A percentile compares a stretch with the other conserved stretches of the same genome.
These are phyloP conservation scores for Microthyrium microscopicum DNA, from an alignment of 2,329 filamentous ascomycete species.

Conservation along the genomic window DNA sequence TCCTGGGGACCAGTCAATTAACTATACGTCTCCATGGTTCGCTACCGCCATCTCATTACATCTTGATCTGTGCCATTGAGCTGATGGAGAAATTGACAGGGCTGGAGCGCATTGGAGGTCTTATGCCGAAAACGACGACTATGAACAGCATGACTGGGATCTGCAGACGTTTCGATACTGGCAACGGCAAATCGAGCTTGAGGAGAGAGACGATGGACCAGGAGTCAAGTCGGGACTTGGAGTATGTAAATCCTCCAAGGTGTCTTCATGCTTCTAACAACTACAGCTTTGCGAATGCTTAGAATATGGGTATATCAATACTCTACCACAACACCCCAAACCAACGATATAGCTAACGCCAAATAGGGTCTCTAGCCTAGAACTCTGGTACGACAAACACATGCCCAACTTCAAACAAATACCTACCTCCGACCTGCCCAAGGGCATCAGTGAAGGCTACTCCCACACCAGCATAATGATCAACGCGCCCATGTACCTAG, in stretches of 20 bases:
- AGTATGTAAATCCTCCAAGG: constrained; percentile 7
- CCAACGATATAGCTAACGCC: background rate
- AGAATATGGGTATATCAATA: constrained; percentile 1
- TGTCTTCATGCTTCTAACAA: background rate
- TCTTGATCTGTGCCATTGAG: constrained; percentile 7
- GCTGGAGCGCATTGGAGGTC: constrained; percentile 33
- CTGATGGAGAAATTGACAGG: constrained; percentile 13
- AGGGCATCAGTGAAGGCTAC: constrained; percentile 13
- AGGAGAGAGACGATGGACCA: constrained; percentile 10
- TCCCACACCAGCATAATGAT: constrained; percentile 20
- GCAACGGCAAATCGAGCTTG: constrained; percentile 17
- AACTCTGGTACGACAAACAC: constrained; percentile 6
- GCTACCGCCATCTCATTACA: constrained; percentile 2
- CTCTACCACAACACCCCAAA: background rate
- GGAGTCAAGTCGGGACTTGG: constrained; percentile 10
- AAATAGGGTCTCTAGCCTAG: background rate
- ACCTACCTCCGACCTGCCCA: constrained; percentile 10
- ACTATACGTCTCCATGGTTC: constrained; percentile 29
- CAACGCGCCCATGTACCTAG: constrained; percentile 22
- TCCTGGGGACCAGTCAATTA: constrained; percentile 24
- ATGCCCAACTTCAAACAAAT: constrained; percentile 8
- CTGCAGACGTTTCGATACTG: constrained; percentile 26
- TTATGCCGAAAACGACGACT: constrained; percentile 19
- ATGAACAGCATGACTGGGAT: constrained; percentile 25
- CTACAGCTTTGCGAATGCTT: background rate